Evolutionary conservation across 225 moss, liverwort and hornwort species (phyloP).

Genomic region (Antitrichia curtipendula): DNA sequence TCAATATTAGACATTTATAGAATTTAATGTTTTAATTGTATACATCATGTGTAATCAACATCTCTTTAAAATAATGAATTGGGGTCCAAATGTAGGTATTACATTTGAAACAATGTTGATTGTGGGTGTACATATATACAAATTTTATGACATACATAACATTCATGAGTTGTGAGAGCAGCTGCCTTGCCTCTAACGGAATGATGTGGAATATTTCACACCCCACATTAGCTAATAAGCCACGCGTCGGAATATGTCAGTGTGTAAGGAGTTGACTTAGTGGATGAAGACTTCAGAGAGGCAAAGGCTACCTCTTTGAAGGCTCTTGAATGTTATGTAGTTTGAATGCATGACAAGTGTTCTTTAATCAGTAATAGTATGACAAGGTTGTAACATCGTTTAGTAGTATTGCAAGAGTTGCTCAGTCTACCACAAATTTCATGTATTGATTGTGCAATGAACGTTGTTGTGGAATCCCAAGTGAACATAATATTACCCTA

Average conservation of each 20-base stretch:
- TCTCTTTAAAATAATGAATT: not conserved
- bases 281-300: too few relatives aligned
- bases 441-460: not conserved
- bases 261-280: too few relatives aligned
- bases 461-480: rapidly evolving
- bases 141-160: rapidly evolving
- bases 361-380: not conserved
- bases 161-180: too few relatives aligned
- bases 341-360: not conserved
- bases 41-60: too few relatives aligned
- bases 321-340: too few relatives aligned
- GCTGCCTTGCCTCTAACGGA: too few relatives aligned
- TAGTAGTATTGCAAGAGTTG: not conserved
- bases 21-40: not conserved
- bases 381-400: not conserved
- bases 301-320: too few relatives aligned
- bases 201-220: too few relatives aligned
- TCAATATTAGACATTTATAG: rapidly evolving
- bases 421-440: rapidly evolving
- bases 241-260: too few relatives aligned
- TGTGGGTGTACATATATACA: rapidly evolving
- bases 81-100: rapidly evolving
- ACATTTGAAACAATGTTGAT: not conserved
- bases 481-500: rapidly evolving
- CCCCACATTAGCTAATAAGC: too few relatives aligned